Percentiles rank a stretch among this genome's conserved stretches.
These are phyloP conservation scores for Effrenium voratum DNA, from an alignment of 73 alveolate species.

Conservation along the genomic window DNA sequence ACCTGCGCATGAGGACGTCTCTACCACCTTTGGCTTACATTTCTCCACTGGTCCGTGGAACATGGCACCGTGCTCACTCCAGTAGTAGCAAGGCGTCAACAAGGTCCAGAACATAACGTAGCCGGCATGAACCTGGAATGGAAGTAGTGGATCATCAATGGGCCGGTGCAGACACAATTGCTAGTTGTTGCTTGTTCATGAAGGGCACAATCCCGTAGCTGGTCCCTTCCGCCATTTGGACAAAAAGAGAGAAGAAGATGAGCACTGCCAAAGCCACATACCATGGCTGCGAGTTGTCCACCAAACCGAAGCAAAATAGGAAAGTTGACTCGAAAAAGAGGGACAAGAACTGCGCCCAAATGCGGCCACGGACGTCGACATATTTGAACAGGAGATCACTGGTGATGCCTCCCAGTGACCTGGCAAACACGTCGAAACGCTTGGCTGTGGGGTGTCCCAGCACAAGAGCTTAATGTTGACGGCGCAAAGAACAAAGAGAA, in stretches of 20 bases:
- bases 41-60: not conserved
- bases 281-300: not conserved
- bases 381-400: too few relatives aligned
- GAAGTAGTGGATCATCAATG: not conserved
- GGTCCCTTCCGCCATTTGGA: constrained; percentile 23
- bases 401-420: too few relatives aligned
- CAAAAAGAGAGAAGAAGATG: not conserved
- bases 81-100: not conserved
- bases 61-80: not conserved
- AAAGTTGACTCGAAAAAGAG: not conserved
- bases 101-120: not conserved
- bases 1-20: too few relatives aligned
- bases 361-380: too few relatives aligned
- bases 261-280: not conserved
- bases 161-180: not conserved
- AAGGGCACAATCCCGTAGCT: not conserved
- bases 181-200: not conserved
- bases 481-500: not conserved
- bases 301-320: not conserved
- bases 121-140: not conserved
- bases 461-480: not conserved
- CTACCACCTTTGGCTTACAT: not conserved
- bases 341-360: not conserved
- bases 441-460: constrained; percentile 61
- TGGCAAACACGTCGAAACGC: constrained; percentile 18